Base-by-base conservation (phyloP, 1,284 basidiomycete genomes). In the Ganoderma sinense region DNA sequence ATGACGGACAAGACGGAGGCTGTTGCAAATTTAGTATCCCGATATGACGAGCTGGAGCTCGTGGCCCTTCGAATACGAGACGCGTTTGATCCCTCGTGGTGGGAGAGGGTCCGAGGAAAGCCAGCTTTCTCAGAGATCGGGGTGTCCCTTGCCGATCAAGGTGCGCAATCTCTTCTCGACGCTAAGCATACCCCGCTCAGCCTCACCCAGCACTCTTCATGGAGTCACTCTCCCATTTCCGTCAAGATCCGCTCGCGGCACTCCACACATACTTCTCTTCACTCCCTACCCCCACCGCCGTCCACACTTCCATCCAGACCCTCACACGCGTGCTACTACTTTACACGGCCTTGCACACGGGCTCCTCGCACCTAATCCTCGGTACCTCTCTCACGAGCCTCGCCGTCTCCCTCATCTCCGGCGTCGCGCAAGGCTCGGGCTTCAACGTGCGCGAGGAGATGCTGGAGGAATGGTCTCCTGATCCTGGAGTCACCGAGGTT, bases 381-480 rank as follows among this genome's bases (percentile, higher is more conserved):
- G 95, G 94, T 68, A 93, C 94, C 29, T 93, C 91, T 0, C 84
- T 95, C 18, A 96, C 95, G 0, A 90, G 92, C 0, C 85, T 96
- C 20, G 94, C 95, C 0, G 86, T 96, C 62, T 88, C 89, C 14
- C 82, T 96, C 48, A 92, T 96, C 69, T 89, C 91, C 1, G 89
- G 87, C 11, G 90, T 96, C 62, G 88, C 94, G 0, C 88, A 91
- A 75, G 95, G 95, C n/a, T 88, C 89, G 2, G 95, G 95, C 0
- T 95, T 93, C 80, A 84, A 88, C 2, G 85, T 97, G 11, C 88
- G 85, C 16, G 90, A 94, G 75, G 92, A 96, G 74, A 84, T 89
- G 36, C 86, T 90, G 69, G 89, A 92, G 77, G 91, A 89, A 69
- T 94, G 88, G 92, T 75, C 73, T 20, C 76, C 84, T n/a, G 74